A percentile compares a stretch with the other conserved stretches of the same genome.
Evolutionary conservation across 2,329 filamentous ascomycete species (phyloP).

Genomic region (Xylariales sp.): DNA sequence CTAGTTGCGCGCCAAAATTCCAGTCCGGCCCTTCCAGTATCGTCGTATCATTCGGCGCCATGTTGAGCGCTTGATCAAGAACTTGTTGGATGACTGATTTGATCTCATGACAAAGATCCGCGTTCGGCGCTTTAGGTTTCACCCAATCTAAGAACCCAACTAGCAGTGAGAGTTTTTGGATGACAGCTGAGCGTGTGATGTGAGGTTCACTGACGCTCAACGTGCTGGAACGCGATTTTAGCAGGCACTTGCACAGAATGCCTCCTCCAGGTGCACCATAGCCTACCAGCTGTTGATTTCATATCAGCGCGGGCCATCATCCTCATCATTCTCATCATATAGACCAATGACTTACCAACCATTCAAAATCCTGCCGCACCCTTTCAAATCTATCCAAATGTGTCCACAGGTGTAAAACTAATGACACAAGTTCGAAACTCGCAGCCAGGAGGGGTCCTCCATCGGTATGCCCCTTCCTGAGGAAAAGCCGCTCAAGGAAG

Average conservation of each 20-base stretch:
- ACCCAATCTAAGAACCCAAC: constrained; percentile 49
- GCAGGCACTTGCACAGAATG: constrained; percentile 45
- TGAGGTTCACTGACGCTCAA: constrained; percentile 27
- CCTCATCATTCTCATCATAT: background rate
- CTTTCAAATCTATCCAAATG: constrained; percentile 40
- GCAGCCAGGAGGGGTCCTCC: constrained; percentile 36
- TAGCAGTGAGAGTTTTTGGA: constrained; percentile 47
- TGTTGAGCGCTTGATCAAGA: constrained; percentile 44
- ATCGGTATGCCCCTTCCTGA: constrained; percentile 35
- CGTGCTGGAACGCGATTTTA: constrained; percentile 35
- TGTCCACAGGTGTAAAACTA: constrained; percentile 44
- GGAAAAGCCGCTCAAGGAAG: constrained; percentile 51
- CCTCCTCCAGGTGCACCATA: constrained; percentile 45
- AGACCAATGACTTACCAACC: constrained; percentile 34
- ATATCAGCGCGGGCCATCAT: background rate
- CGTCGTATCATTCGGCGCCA: constrained; percentile 17
- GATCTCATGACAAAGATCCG: constrained; percentile 41
- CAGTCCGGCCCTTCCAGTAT: constrained; percentile 27
- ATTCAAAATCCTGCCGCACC: constrained; percentile 41
- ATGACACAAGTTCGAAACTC: constrained; percentile 42
- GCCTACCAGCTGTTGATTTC: constrained; percentile 38
- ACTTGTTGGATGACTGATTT: constrained; percentile 46
- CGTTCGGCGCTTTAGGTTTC: constrained; percentile 41
- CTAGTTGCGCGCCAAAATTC: constrained; percentile 27
- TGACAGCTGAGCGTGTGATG: constrained; percentile 42